These are phyloP conservation scores for Pythium brachiatum DNA, from an alignment of 352 stramenopile species.

Conservation along the genomic window DNA sequence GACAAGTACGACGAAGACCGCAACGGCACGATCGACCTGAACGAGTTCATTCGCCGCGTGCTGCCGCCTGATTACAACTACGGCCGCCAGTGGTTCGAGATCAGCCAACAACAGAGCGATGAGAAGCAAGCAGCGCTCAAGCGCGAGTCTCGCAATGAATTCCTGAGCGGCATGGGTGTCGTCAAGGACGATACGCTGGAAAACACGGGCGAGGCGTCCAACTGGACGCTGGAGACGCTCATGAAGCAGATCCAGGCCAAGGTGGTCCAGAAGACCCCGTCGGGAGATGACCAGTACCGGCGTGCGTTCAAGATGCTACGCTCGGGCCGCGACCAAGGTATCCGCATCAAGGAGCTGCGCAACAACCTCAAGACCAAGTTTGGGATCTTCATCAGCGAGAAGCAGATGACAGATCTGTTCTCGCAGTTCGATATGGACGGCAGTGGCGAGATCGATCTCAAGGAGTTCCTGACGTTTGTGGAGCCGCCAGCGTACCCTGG, in stretches of 20 bases:
- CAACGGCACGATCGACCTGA: slow-evolving; percentile 78
- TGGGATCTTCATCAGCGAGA: slow-evolving; percentile 71
- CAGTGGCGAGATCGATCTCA: slow-evolving; percentile 70
- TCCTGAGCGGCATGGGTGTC: slow-evolving; percentile 39
- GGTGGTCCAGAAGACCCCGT: slow-evolving; percentile 73
- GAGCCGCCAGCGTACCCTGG: slow-evolving; percentile 55
- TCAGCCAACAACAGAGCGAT: slow-evolving; percentile 68
- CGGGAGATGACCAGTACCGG: slow-evolving; percentile 74
- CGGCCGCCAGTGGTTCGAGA: slow-evolving; percentile 67
- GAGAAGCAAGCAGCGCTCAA: slow-evolving; percentile 51
- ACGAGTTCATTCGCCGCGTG: slow-evolving; percentile 80
- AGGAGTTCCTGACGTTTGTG: slow-evolving; percentile 75
- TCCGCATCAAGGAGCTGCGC: slow-evolving; percentile 65
- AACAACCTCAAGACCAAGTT: slow-evolving; percentile 80
- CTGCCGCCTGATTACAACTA: slow-evolving; percentile 77
- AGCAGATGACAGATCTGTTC: slow-evolving; percentile 70
- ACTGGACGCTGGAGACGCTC: slow-evolving; percentile 65
- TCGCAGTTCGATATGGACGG: slow-evolving; percentile 55
- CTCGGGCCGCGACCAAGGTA: slow-evolving; percentile 57
- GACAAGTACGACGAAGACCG: slow-evolving; percentile 83
- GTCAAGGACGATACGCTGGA: slow-evolving; percentile 30
- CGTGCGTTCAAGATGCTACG: slow-evolving; percentile 82
- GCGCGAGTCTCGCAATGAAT: slow-evolving; percentile 62
- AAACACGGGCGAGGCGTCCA: slow-evolving; percentile 45
- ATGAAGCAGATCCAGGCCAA: slow-evolving; percentile 77